phyloP scores from a whole-genome alignment of 768 basidiomycete genomes.

The Kwoniella heveanensis region DNA sequence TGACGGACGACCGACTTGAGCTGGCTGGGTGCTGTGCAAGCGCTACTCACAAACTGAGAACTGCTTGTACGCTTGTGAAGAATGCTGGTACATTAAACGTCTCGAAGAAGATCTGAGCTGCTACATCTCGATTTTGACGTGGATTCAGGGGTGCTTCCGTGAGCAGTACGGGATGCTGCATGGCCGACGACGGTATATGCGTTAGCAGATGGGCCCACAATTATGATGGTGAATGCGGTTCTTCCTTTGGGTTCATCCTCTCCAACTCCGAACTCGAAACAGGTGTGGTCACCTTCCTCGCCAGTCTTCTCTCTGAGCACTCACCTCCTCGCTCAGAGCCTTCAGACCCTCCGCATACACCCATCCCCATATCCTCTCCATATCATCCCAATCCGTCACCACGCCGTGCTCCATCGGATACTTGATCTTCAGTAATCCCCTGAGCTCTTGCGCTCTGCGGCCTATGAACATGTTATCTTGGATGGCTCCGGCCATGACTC shows the following conservation, averaged over 20 bases:
- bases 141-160: constrained; percentile 98
- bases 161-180: constrained; percentile 90
- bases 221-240: no score
- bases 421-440: constrained; percentile 94
- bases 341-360: constrained; percentile 94
- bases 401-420: constrained; percentile 99
- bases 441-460: constrained; percentile 87
- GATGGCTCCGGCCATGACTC: constrained; percentile 89
- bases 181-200: constrained; percentile 5
- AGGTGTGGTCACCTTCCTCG: no score
- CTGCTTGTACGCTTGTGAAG: constrained; percentile 95
- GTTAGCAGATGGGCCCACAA: no score
- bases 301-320: no score
- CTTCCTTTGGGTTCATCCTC: no score
- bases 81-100: constrained; percentile 99
- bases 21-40: no score
- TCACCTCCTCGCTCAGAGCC: constrained; percentile 93
- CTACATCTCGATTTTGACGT: constrained; percentile 89
- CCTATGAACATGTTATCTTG: constrained; percentile 98
- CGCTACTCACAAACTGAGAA: constrained; percentile 81
- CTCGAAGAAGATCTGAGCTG: constrained; percentile 98
- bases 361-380: constrained; percentile 99
- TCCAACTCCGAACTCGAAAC: no score
- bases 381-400: constrained; percentile 99
- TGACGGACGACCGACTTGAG: no score